Conservation (phyloP, 768 basidiomycete genomes). For the Mycena rosella region DNA sequence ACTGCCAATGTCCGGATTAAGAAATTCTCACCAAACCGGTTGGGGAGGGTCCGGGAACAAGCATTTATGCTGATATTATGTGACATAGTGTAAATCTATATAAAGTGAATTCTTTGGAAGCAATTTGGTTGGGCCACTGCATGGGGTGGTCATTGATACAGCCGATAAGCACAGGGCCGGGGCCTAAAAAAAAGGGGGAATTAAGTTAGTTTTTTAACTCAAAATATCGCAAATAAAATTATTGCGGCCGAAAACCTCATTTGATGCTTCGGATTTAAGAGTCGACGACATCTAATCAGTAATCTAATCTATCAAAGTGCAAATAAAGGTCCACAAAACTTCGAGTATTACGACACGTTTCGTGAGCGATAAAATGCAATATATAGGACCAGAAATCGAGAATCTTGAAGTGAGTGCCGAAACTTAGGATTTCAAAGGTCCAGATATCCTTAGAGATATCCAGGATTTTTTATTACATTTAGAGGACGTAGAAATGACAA, state of each 20-base stretch:
- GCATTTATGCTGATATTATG: too few species aligned
- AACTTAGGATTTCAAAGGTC: background rate
- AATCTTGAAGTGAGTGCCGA: background rate
- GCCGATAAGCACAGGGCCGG: too few species aligned
- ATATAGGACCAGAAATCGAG: background rate
- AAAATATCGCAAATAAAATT: background rate
- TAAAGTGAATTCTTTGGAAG: too few species aligned
- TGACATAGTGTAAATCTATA: too few species aligned
- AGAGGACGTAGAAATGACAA: too few species aligned
- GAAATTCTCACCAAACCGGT: too few species aligned
- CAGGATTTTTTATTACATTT: too few species aligned
- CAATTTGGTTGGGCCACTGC: too few species aligned
- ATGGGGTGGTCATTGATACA: too few species aligned
- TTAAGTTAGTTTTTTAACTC: slow-evolving; percentile 1
- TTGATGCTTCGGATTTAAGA: slow-evolving; percentile 2
- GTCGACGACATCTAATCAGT: slow-evolving; percentile 1
- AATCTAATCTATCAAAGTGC: too few species aligned
- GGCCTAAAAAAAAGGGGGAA: background rate
- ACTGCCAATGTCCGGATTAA: too few species aligned
- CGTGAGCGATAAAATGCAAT: background rate
- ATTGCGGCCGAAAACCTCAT: background rate
- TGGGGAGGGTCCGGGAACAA: too few species aligned
- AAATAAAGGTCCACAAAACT: background rate
- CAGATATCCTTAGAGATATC: background rate
- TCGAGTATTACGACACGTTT: background rate